phyloP scores from a whole-genome alignment of 2,329 filamentous ascomycete species.

The Chaetomium olivaceum region DNA sequence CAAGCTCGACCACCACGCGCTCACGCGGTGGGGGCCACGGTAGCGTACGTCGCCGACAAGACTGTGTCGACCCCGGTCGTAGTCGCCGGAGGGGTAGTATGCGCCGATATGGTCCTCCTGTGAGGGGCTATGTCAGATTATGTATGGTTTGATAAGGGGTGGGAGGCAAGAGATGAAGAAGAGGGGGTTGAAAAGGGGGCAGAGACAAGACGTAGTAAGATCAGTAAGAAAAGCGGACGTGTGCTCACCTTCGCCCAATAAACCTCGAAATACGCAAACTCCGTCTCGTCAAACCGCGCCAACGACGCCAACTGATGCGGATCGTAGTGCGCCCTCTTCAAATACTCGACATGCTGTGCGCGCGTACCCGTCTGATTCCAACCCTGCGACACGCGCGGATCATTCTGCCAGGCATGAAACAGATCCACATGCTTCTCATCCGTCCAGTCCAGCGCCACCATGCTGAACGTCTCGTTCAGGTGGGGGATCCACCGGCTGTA shows the following conservation, averaged over 20 bases:
- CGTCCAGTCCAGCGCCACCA: conserved; percentile 70
- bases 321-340: conserved; percentile 67
- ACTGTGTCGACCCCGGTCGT: conserved; percentile 59
- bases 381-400: conserved; percentile 74
- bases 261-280: conserved; percentile 77
- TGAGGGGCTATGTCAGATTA: neutral
- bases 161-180: too few species aligned
- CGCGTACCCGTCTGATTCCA: conserved; percentile 79
- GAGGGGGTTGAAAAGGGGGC: too few species aligned
- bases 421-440: conserved; percentile 64
- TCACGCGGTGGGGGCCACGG: conserved; percentile 61
- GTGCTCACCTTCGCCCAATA: conserved; percentile 69
- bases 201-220: too few species aligned
- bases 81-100: conserved; percentile 57
- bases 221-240: too few species aligned
- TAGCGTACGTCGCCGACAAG: conserved; percentile 60
- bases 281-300: conserved; percentile 68
- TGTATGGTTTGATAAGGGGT: too few species aligned
- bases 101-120: conserved; percentile 58
- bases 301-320: conserved; percentile 71
- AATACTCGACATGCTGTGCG: conserved; percentile 72
- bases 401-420: conserved; percentile 82
- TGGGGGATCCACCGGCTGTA: conserved; percentile 81
- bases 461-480: conserved; percentile 73
- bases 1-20: conserved; percentile 61